Base-by-base conservation (phyloP, 1,139 yeast genomes). In the Saccharomyces pastorianus region DNA sequence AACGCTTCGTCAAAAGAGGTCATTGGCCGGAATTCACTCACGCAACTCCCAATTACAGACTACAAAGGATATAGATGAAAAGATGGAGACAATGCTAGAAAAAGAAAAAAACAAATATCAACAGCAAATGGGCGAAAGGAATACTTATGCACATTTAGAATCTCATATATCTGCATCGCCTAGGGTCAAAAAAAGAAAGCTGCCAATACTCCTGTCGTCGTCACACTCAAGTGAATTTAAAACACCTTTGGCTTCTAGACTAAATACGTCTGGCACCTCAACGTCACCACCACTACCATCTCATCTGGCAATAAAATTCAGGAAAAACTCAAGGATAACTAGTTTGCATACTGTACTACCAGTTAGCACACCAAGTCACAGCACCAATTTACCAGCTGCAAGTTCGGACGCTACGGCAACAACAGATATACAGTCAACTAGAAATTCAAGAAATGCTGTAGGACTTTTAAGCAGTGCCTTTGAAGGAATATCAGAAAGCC, bases 131-230 rank as follows among this genome's bases (percentile, higher is more conserved):
- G 57, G 60, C 31, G 61, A 58, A 28, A 60, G 57, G 46, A 63
- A 65, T 48, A 65, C 69, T 7, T 68, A 68, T 49, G 64, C 66
- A 1, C 67, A 66, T 53, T 53, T 68, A 46, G 63, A 61, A 47
- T 58, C 63, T 1, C 70, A 68, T 53, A 58, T 66, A 25, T 55
- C 59, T 6, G 69, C 71, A 1, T 68, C 71, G 2, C 71, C 71
- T 6, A 65, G 58, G 46, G n/a, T 54, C 34, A 58, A 57, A 42
- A 64, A 58, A 49, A 56, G 61, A 20, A 68, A 68, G 53, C 51
- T 68, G 27, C 70, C 71, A n/a, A 67, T 68, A 1, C 57, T 68
- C 13, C 52, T 64, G 7, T 66, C 71, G 3, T 66, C 63, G 23
- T 58, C 63, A 1, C 60, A 61, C 31, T 59, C 57, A 20, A 56